phyloP scores from a whole-genome alignment of 2,329 filamentous ascomycete genomes.

The Talaromyces sp. region DNA sequence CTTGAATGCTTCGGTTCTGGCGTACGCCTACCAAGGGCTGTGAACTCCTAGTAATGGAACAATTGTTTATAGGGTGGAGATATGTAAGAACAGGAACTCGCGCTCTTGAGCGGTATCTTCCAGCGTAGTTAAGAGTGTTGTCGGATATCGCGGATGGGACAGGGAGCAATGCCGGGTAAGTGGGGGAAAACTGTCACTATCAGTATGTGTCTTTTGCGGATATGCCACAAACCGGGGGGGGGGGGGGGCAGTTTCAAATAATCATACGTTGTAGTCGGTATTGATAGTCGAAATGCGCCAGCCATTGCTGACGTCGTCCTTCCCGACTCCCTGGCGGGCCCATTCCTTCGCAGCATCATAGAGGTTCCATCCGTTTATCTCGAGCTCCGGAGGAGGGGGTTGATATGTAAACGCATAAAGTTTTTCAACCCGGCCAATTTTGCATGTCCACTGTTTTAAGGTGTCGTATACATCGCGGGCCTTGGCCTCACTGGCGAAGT shows the following conservation, averaged over 20 bases:
- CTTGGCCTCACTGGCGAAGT: constrained; percentile 68
- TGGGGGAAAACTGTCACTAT: constrained; percentile 67
- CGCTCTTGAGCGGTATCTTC: constrained; percentile 78
- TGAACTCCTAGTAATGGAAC: constrained; percentile 90
- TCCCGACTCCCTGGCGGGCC: constrained; percentile 78
- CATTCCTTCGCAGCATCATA: constrained; percentile 87
- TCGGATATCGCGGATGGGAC: constrained; percentile 93
- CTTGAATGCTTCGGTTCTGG: constrained; percentile 86
- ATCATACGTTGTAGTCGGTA: constrained; percentile 65
- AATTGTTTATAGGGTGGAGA: constrained; percentile 94
- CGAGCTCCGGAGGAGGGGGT: constrained; percentile 67
- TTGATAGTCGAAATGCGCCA: constrained; percentile 94
- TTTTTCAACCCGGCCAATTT: constrained; percentile 76
- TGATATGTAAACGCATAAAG: constrained; percentile 87
- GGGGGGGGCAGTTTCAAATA: constrained; percentile 14
- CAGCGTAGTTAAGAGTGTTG: constrained; percentile 90
- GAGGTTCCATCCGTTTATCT: constrained; percentile 73
- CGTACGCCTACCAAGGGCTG: constrained; percentile 85
- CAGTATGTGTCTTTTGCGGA: not conserved
- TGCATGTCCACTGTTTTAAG: constrained; percentile 76
- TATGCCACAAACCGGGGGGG: not conserved
- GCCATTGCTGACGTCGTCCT: constrained; percentile 69
- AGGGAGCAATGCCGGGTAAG: constrained; percentile 79
- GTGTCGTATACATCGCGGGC: constrained; percentile 85
- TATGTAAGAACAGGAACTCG: constrained; percentile 89